phyloP scores from a whole-genome alignment of 495 filamentous ascomycete species.

The Tirmania nivea region DNA sequence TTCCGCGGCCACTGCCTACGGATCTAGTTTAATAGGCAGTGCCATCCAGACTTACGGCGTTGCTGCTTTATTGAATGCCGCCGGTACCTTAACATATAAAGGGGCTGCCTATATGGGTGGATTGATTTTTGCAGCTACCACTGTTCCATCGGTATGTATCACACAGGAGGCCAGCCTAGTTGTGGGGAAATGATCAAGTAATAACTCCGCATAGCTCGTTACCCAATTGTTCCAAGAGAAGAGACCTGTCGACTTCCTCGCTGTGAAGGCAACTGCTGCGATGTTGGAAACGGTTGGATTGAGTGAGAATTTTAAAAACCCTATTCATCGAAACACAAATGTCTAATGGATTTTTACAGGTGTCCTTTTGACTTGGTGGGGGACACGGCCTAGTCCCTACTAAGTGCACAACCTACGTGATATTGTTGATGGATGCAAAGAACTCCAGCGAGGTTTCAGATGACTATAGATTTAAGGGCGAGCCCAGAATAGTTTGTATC shows the following conservation, averaged over 20 bases:
- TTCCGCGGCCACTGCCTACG: conserved; percentile 71
- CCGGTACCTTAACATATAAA: conserved; percentile 84
- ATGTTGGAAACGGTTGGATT: conserved; percentile 85
- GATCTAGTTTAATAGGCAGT: conserved; percentile 70
- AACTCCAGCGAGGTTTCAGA: no score
- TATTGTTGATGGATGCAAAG: no score
- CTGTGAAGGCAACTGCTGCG: conserved; percentile 59
- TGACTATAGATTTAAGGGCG: no score
- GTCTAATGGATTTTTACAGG: neutral
- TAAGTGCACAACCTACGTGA: conserved; percentile 16
- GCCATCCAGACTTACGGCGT: conserved; percentile 85
- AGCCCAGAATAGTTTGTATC: no score
- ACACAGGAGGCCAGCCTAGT: neutral
- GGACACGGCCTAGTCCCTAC: conserved; percentile 73
- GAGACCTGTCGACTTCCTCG: conserved; percentile 70
- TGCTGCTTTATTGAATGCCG: conserved; percentile 85
- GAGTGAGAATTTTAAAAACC: conserved; percentile 21
- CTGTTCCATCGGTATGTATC: conserved; percentile 57
- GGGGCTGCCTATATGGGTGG: conserved; percentile 83
- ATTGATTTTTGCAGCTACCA: conserved; percentile 77
- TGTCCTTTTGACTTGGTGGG: conserved; percentile 92
- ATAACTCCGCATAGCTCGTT: conserved; percentile 38
- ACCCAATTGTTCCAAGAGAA: conserved; percentile 75
- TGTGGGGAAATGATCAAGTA: neutral
- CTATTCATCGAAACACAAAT: no score